Conservation (phyloP, 106 monocot species). For the Cymbidium sinense region DNA sequence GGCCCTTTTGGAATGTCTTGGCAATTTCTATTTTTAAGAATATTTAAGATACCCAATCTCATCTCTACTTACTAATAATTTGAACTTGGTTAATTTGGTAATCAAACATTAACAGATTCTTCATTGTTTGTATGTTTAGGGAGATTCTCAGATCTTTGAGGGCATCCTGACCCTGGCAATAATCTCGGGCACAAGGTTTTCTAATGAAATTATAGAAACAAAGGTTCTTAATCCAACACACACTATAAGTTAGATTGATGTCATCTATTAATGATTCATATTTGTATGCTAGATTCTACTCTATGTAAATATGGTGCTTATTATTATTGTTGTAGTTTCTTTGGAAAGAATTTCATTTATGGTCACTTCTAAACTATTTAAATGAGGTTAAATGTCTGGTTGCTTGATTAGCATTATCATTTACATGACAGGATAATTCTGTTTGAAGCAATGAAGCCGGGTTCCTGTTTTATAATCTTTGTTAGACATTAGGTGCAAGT, state of each 20-base stretch:
- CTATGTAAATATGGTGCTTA: neutral
- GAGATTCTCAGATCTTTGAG: conserved; percentile 19
- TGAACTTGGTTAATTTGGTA: neutral
- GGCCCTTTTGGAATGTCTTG: neutral
- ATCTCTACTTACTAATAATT: neutral
- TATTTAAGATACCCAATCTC: neutral
- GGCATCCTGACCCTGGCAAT: conserved; percentile 23
- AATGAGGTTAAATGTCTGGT: neutral
- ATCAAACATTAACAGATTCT: neutral
- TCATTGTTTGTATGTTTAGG: conserved; percentile 14
- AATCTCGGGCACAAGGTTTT: conserved; percentile 16
- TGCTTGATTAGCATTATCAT: neutral
- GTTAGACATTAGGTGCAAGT: neutral
- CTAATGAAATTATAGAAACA: conserved; percentile 26
- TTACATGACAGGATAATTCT: neutral
- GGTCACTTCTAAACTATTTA: neutral
- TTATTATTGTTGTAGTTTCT: neutral
- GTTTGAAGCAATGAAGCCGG: neutral
- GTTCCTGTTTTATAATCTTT: neutral
- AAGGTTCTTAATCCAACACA: conserved; percentile 24
- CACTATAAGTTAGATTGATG: neutral
- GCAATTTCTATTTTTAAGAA: neutral
- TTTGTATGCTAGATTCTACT: neutral
- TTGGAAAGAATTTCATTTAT: neutral
- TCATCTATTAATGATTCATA: neutral